Evolutionary conservation across 1,284 basidiomycete genomes (phyloP).

Genomic region (Pseudozyma sp.): DNA sequence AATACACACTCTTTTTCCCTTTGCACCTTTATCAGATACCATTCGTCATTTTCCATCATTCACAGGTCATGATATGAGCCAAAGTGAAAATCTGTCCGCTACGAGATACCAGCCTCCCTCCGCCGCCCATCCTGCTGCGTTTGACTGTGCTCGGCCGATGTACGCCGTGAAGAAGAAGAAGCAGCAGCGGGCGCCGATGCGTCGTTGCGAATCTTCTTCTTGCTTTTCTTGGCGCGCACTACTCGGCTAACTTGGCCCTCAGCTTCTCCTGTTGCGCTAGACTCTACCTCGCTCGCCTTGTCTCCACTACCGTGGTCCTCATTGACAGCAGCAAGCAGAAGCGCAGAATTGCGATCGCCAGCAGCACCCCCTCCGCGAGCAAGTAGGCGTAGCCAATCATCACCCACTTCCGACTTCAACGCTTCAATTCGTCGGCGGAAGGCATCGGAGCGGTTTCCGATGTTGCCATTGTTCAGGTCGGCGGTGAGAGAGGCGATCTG

Average conservation of each 20-base stretch:
- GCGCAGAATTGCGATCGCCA: slow-evolving; percentile 10
- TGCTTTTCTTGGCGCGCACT: slow-evolving; percentile 9
- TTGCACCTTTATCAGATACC: not conserved
- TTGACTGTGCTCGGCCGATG: not conserved
- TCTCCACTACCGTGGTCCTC: not conserved
- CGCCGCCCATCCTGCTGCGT: not conserved
- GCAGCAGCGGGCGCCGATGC: no score
- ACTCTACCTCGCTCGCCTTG: no score
- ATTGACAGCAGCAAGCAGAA: not conserved
- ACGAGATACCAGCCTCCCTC: slow-evolving; percentile 7
- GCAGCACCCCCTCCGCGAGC: slow-evolving; percentile 26
- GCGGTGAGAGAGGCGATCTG: no score
- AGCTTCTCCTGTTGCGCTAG: not conserved
- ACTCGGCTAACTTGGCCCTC: not conserved
- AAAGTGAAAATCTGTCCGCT: no score
- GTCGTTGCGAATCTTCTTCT: slow-evolving; percentile 7
- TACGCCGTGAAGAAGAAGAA: no score
- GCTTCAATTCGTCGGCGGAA: slow-evolving; percentile 61
- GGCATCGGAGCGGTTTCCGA: slow-evolving; percentile 15
- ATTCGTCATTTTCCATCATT: not conserved
- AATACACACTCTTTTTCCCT: not conserved
- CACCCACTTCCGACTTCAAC: slow-evolving; percentile 62
- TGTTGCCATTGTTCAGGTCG: no score
- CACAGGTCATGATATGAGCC: not conserved
- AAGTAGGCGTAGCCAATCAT: slow-evolving; percentile 64